Conservation (phyloP, 345 rosid genomes). For the Combretum micranthum region DNA sequence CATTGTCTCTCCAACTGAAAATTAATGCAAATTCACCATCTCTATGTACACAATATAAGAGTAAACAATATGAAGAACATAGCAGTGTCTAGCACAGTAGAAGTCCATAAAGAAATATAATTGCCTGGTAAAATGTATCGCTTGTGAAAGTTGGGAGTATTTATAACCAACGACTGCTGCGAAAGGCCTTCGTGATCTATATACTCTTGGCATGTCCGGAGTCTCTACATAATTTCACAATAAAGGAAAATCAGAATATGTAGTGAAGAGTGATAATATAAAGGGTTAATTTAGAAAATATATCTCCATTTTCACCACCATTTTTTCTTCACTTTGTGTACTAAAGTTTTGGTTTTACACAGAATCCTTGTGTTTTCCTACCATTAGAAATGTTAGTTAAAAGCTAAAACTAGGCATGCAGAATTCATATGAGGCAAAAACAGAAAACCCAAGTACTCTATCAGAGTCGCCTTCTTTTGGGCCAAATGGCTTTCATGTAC, state of each 20-base stretch:
- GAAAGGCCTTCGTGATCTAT: conserved; percentile 82
- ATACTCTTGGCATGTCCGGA: conserved; percentile 75
- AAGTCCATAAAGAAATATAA: not conserved
- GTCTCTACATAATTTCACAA: conserved; percentile 45
- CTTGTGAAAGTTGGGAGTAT: conserved; percentile 84
- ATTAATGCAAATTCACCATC: not conserved
- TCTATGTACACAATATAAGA: conserved; percentile 1
- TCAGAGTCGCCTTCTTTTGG: no score
- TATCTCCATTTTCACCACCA: no score
- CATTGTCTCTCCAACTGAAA: conserved; percentile 80
- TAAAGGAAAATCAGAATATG: conserved; percentile 3
- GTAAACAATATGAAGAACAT: conserved; percentile 1
- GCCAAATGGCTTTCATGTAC: no score
- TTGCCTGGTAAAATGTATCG: conserved; percentile 84
- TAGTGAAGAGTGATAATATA: not conserved
- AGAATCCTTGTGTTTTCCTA: no score
- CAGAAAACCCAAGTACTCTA: no score
- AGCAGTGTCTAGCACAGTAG: not conserved
- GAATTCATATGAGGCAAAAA: no score
- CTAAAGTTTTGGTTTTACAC: no score
- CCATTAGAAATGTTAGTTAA: no score
- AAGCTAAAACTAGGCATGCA: no score
- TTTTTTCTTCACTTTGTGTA: no score
- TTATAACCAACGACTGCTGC: conserved; percentile 68
- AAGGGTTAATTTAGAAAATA: not conserved